phyloP scores from a whole-genome alignment of 2,329 filamentous ascomycete species.

The Rhynchosporium agropyri region DNA sequence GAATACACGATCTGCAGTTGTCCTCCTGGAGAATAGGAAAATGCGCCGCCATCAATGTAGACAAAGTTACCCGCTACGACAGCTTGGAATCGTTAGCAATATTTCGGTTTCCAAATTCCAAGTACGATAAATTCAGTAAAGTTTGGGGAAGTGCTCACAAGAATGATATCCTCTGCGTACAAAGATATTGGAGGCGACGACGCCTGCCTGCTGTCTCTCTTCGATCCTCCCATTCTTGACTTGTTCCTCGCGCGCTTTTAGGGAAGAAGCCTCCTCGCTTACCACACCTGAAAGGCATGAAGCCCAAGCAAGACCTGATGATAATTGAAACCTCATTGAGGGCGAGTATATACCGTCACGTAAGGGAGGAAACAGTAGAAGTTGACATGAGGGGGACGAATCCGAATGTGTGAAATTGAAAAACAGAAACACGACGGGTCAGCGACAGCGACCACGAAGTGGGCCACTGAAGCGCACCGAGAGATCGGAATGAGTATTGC shows the following conservation, averaged over 20 bases:
- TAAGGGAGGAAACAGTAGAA: conserved; percentile 6
- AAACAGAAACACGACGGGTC: not conserved
- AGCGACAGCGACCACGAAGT: conserved; percentile 2
- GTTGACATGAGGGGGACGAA: conserved; percentile 3
- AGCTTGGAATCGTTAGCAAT: conserved; percentile 20
- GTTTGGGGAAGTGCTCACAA: conserved; percentile 8
- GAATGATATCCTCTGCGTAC: conserved; percentile 21
- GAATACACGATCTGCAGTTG: conserved; percentile 16
- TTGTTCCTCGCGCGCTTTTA: conserved; percentile 11
- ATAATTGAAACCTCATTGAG: conserved; percentile 15
- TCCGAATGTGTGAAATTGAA: not conserved
- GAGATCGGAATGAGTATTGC: not conserved
- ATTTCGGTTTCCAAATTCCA: not conserved
- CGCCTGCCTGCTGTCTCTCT: conserved; percentile 18
- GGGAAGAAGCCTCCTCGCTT: not conserved
- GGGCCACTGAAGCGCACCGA: not conserved
- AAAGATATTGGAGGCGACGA: conserved; percentile 15
- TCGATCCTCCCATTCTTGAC: conserved; percentile 7
- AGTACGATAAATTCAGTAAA: not conserved
- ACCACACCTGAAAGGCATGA: conserved; percentile 9
- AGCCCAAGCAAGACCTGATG: conserved; percentile 11
- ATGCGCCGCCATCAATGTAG: conserved; percentile 30
- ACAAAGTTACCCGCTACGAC: conserved; percentile 27
- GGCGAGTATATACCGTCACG: conserved; percentile 7
- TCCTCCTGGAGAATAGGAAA: conserved; percentile 15